Evolutionary conservation across 805 yeast species (phyloP).

Genomic region (Hanseniaspora jakobsenii): DNA sequence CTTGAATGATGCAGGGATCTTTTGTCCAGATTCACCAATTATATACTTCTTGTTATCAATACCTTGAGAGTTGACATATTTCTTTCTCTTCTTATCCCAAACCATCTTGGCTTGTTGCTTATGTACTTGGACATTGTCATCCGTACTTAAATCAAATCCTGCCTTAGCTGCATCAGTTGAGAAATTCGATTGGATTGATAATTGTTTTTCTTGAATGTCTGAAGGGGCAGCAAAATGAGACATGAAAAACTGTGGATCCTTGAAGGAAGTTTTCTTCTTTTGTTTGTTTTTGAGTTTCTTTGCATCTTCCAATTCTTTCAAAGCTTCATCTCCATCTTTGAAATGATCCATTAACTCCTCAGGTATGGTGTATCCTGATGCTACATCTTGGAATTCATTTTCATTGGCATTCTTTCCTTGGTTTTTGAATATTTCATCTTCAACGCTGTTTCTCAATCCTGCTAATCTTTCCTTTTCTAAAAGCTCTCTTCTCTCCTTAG

Average conservation of each 20-base stretch:
- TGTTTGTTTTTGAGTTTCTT: constrained; percentile 18
- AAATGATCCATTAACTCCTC: constrained; percentile 33
- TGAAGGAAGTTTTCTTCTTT: constrained; percentile 40
- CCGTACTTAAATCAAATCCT: constrained; percentile 74
- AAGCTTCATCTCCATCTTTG: constrained; percentile 31
- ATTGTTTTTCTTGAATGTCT: constrained; percentile 73
- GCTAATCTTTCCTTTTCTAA: constrained; percentile 62
- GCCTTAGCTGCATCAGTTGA: constrained; percentile 76
- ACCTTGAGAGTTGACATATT: constrained; percentile 69
- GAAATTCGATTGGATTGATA: constrained; percentile 46
- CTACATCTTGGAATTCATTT: constrained; percentile 31
- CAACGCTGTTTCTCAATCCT: constrained; percentile 60
- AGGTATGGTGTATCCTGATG: constrained; percentile 36
- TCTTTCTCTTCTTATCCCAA: constrained; percentile 92
- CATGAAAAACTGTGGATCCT: constrained; percentile 70
- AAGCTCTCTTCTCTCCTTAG: constrained; percentile 55
- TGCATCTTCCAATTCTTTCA: constrained; percentile 22
- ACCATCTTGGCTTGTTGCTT: constrained; percentile 55
- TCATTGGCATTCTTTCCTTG: constrained; percentile 15
- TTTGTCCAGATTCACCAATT: constrained; percentile 88
- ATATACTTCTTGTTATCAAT: constrained; percentile 69
- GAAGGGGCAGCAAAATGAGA: constrained; percentile 81
- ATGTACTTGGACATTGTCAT: constrained; percentile 54
- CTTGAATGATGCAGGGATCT: constrained; percentile 79
- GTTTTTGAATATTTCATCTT: constrained; percentile 49